Evolutionary conservation across 2,329 filamentous ascomycete species (phyloP).

Genomic region (Fulvia fulva): DNA sequence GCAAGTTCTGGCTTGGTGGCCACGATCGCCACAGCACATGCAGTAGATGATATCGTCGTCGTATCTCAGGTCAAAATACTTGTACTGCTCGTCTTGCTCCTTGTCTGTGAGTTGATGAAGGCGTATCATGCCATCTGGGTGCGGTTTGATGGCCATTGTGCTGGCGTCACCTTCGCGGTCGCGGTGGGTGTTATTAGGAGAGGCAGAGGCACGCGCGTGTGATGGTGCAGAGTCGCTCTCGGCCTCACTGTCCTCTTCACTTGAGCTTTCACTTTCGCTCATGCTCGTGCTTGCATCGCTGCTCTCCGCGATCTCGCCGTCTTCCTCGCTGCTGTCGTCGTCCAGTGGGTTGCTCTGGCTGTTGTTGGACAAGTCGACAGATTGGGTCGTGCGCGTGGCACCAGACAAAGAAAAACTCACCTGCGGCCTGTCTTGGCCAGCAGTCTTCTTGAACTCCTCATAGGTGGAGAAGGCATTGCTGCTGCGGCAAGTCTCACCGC

Average conservation of each 20-base stretch:
- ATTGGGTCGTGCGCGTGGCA: background rate
- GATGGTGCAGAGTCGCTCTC: constrained; percentile 3
- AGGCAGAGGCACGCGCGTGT: constrained; percentile 1
- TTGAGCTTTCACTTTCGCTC: background rate
- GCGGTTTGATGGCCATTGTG: background rate
- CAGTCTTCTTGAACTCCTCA: background rate
- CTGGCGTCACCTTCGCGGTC: background rate
- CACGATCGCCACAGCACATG: constrained; percentile 9
- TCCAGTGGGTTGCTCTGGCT: background rate
- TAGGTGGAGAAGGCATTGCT: background rate
- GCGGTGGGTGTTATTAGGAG: background rate
- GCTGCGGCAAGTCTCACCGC: background rate
- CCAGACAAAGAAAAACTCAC: constrained; percentile 4
- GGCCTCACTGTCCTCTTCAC: background rate
- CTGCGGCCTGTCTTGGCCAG: background rate
- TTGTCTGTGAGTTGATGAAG: constrained; percentile 9
- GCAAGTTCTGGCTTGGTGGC: constrained; percentile 5
- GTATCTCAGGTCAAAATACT: constrained; percentile 15
- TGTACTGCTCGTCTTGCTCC: constrained; percentile 16
- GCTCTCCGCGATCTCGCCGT: background rate
- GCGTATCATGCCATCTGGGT: constrained; percentile 2
- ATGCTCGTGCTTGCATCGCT: background rate
- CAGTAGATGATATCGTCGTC: constrained; percentile 16
- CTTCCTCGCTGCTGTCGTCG: background rate
- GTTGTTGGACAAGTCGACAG: constrained; percentile 1